Evolutionary conservation across 2,329 filamentous ascomycete genomes (phyloP), one percentile per base, ranked within the genome.

Genomic region (Talaromyces atroroseus): DNA sequence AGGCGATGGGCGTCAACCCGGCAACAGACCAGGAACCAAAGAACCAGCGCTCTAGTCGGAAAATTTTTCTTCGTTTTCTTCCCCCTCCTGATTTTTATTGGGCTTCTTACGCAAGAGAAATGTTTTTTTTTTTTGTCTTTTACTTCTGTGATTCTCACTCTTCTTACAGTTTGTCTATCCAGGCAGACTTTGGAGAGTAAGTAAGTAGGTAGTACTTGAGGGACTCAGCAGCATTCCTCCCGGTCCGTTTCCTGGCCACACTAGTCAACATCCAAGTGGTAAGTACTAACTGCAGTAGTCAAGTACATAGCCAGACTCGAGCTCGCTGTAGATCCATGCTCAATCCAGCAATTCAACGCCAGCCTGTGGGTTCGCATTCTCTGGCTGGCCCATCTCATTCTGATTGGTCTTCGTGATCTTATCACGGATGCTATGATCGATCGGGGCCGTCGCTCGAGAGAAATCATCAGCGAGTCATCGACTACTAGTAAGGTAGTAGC

Each of bases 11-110:
- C 44, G 52, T 54, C 52, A 54, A 54, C 52, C 52, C 52, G 52
- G 52, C 52, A 54, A 54, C 52, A 54, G 44, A 49, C 23, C 7
- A 26, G 3, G 45, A 48, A 48, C 46, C 14, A 20, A 18, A 21
- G 46, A 29, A 29, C 52, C 48, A 18, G 29, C 32, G 12, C 24
- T 23, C 26, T 45, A 52, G 50, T 23, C 45, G 42, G 42, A 53
- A 53, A 53, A 53, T 47, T 54, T 54, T 54, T 54, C 34, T 49
- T 32, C 32, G 14, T 44, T 26, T 23, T 50, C 21, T 16, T 49
- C n/a, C 12, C 6, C 11, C 26, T 29, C 8, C 8, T 29, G 5
- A 5, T 26, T 26, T 26, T 26, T n/a, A n/a, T n/a, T n/a, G n/a
- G n/a, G n/a, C n/a, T n/a, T n/a, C n/a, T n/a, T n/a, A n/a, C n/a